A percentile compares a stretch with the other conserved stretches of the same genome.
Conservation (phyloP, 2,329 filamentous ascomycete species). For the Aspergillus sergii region DNA sequence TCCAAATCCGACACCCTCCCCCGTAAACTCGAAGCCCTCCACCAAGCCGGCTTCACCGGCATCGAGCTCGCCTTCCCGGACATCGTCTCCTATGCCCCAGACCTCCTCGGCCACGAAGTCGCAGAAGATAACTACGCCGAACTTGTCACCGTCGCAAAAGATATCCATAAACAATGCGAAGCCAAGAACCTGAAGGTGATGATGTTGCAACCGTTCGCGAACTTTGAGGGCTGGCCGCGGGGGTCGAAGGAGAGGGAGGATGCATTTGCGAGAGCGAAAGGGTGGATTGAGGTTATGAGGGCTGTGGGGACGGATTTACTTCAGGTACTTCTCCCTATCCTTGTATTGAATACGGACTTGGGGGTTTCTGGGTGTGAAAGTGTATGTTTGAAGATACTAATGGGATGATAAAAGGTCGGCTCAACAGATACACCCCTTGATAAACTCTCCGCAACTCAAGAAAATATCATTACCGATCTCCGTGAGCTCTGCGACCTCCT, state of each 20-base stretch:
- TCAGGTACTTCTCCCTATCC: conserved; percentile 52
- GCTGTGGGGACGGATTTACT: conserved; percentile 70
- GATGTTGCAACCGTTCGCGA: conserved; percentile 74
- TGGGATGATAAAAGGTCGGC: conserved; percentile 48
- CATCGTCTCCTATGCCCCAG: conserved; percentile 63
- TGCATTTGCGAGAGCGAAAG: conserved; percentile 63
- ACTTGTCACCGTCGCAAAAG: conserved; percentile 57
- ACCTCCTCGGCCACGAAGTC: conserved; percentile 55
- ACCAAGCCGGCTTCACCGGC: conserved; percentile 54
- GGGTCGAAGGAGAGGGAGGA: conserved; percentile 61
- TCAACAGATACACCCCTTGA: conserved; percentile 63
- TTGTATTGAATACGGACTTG: not conserved
- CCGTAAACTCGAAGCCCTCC: conserved; percentile 43
- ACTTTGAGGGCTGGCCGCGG: conserved; percentile 74
- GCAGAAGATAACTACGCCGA: conserved; percentile 61
- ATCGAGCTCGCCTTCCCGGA: conserved; percentile 78
- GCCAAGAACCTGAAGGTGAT: conserved; percentile 62
- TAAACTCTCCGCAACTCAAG: conserved; percentile 55
- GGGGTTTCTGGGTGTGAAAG: too few relatives aligned
- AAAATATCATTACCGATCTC: conserved; percentile 62
- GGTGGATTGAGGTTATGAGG: conserved; percentile 73
- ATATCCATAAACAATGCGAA: conserved; percentile 59
- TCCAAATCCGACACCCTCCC: conserved; percentile 38
- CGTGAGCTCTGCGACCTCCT: conserved; percentile 66
- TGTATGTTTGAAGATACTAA: not conserved